Evolutionary conservation across 345 rosid genomes (phyloP).

Genomic region (Viola odorata): DNA sequence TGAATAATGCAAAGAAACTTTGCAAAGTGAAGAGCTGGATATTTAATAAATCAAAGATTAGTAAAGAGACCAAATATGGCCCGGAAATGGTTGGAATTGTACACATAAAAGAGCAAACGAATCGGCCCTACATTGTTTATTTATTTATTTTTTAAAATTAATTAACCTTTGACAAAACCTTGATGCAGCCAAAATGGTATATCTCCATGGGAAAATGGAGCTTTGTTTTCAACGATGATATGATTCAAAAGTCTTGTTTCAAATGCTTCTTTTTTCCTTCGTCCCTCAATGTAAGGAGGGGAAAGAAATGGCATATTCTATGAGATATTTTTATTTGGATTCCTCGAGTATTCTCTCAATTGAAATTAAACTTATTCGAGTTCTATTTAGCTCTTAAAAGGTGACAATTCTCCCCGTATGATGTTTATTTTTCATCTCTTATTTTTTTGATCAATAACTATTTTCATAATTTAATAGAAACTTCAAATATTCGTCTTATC

Average conservation of each 20-base stretch:
- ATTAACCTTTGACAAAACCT: neutral
- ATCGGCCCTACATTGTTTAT: conserved; percentile 16
- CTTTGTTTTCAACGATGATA: neutral
- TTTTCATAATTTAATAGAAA: no score
- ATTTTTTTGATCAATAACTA: no score
- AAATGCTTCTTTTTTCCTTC: conserved; percentile 4
- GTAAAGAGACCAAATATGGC: conserved; percentile 1
- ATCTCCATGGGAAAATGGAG: neutral
- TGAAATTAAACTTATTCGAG: neutral
- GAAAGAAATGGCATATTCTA: neutral
- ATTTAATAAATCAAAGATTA: conserved; percentile 8
- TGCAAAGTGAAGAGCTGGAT: conserved; percentile 21
- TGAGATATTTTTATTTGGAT: neutral
- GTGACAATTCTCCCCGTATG: no score
- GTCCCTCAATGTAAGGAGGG: neutral
- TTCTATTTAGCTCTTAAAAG: no score
- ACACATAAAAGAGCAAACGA: conserved; percentile 13
- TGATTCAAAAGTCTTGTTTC: neutral
- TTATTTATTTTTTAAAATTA: no score
- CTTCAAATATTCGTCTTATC: no score
- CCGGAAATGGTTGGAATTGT: conserved; percentile 12
- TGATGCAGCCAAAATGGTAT: conserved; percentile 1
- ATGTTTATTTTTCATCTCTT: no score
- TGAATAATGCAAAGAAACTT: conserved; percentile 24
- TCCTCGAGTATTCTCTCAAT: neutral